Evolutionary conservation across 2,329 filamentous ascomycete species (phyloP), one percentile per base, ranked within the genome.

Genomic region (Bipolaris bicolor): DNA sequence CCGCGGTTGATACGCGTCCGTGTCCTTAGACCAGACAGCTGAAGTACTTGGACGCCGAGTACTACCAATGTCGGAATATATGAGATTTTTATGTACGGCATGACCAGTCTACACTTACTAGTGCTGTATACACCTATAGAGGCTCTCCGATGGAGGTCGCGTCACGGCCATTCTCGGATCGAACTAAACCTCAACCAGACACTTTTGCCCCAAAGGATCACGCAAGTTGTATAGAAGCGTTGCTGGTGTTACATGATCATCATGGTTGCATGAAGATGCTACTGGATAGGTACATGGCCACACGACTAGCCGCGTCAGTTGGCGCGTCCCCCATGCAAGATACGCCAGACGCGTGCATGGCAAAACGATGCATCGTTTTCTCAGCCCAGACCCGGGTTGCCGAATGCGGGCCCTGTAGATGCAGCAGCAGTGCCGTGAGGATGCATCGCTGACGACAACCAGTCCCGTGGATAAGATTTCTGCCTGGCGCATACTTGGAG

Each of bases 391-490:
- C 39, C 18, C 52, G 49, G 50, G 11, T 16, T 46, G 49, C 50
- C 52, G 49, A 39, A 46, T 47, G 22, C 41, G 37, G 41, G 18
- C 22, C 55, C 31, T 54, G 48, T 43, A 58, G 44, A 51, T 60
- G 54, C 50, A 51, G 52, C 50, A 31, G 10, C 29, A 31, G 29
- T 31, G 29, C 53, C 48, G 20, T 54, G 29, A 31, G 29, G 49
- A 65, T 48, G 64, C 61, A 63, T 50, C 57, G 60, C 65, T 67
- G 65, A 64, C 63, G 63, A 65, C 58, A 57, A 56, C 58, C 58
- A 45, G 62, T 62, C 59, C 60, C 59, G 55, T 55, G 26, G 44
- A 55, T 63, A 51, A 29, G 41, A 55, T 63, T 52, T 58, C 60
- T 70, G 66, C 66, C 66, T 70, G 54, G 57, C 36, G 7, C 54